Evolutionary conservation across 805 yeast species (phyloP).

Genomic region (Saccharomycopsis microspora): DNA sequence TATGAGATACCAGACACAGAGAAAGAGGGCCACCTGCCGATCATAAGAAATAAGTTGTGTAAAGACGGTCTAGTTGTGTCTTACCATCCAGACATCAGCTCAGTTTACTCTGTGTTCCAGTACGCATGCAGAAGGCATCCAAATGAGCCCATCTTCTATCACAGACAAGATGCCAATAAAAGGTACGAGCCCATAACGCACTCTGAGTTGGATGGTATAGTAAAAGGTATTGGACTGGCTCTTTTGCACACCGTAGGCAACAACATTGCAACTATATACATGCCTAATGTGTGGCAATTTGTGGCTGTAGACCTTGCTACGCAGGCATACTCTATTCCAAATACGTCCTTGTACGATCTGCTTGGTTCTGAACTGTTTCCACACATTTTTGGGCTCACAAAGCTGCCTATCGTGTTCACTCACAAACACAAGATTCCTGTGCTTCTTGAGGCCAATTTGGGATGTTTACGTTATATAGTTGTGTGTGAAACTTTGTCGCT

Average conservation of each 20-base stretch:
- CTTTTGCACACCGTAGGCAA: constrained; percentile 15
- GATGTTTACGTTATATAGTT: constrained; percentile 28
- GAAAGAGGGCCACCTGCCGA: constrained; percentile 36
- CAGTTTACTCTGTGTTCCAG: constrained; percentile 24
- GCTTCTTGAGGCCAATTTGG: constrained; percentile 30
- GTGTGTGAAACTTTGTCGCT: constrained; percentile 37
- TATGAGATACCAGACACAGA: constrained; percentile 20
- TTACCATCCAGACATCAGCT: constrained; percentile 26
- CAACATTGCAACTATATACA: constrained; percentile 32
- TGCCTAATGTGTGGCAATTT: constrained; percentile 64
- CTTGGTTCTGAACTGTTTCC: constrained; percentile 48
- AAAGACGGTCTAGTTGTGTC: constrained; percentile 18
- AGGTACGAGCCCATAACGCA: constrained; percentile 17
- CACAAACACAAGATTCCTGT: constrained; percentile 38
- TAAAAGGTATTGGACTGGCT: constrained; percentile 18
- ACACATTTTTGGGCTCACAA: constrained; percentile 50
- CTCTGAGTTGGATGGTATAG: constrained; percentile 5
- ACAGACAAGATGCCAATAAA: constrained; percentile 11
- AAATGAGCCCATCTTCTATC: constrained; percentile 22
- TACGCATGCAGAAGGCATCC: constrained; percentile 19
- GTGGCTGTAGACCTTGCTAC: constrained; percentile 57
- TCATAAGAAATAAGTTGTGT: constrained; percentile 34
- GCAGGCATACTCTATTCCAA: constrained; percentile 39
- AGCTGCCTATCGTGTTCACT: constrained; percentile 46
- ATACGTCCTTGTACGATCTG: constrained; percentile 46